A percentile compares a stretch with the other conserved stretches of the same genome.
Conservation (phyloP, 805 yeast genomes). For the Pichia sporocuriosa region DNA sequence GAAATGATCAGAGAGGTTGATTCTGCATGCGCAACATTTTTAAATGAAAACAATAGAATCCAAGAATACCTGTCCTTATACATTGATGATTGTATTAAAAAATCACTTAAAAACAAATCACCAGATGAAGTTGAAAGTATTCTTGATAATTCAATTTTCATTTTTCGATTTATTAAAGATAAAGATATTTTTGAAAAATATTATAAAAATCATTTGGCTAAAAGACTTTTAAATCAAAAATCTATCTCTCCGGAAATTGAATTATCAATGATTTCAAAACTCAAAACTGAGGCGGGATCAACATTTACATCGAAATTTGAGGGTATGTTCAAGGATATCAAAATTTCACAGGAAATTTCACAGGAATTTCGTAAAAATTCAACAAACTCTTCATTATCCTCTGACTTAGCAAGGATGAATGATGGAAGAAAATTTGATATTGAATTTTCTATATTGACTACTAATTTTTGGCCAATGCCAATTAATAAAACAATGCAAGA, state of each 20-base stretch:
- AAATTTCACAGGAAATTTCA: constrained; percentile 42
- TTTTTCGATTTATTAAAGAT: constrained; percentile 66
- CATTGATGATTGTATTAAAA: constrained; percentile 51
- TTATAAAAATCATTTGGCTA: constrained; percentile 82
- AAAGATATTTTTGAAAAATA: constrained; percentile 82
- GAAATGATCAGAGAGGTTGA: constrained; percentile 49
- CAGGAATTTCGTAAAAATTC: constrained; percentile 13
- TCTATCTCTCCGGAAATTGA: constrained; percentile 54
- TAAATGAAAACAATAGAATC: constrained; percentile 40
- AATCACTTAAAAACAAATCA: constrained; percentile 39
- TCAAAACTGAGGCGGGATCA: constrained; percentile 73
- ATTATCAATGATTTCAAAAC: constrained; percentile 54
- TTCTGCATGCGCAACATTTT: constrained; percentile 52
- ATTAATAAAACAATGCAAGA: constrained; percentile 30
- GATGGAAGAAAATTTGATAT: constrained; percentile 34
- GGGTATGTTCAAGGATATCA: constrained; percentile 81
- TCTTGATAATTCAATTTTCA: constrained; percentile 48
- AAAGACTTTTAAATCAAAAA: constrained; percentile 52
- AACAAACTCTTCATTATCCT: constrained; percentile 15
- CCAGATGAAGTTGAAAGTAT: constrained; percentile 40
- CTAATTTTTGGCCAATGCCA: constrained; percentile 64
- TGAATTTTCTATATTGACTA: constrained; percentile 50
- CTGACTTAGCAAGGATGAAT: constrained; percentile 13
- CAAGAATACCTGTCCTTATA: constrained; percentile 52
- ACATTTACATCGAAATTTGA: constrained; percentile 73